phyloP scores from a whole-genome alignment of 495 filamentous ascomycete genomes.

The Chaetomium tenue region DNA sequence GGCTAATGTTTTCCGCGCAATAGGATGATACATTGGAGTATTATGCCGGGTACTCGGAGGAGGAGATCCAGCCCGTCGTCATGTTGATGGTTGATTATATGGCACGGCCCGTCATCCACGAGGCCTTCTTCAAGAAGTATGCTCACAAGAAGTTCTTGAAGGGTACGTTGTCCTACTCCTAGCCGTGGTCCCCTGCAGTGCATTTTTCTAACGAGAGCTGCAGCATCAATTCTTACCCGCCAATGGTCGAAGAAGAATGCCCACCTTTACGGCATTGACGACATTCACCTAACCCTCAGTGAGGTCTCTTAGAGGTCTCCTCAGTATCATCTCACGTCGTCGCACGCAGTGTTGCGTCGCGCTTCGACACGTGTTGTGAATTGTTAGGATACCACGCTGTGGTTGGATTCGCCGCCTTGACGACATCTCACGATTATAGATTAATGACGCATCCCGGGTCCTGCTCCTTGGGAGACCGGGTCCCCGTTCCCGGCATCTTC shows the following conservation, averaged over 20 bases:
- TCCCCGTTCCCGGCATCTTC: constrained; percentile 22
- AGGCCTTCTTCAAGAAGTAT: constrained; percentile 99
- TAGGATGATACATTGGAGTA: constrained; percentile 85
- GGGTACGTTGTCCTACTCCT: constrained; percentile 52
- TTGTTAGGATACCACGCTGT: constrained; percentile 35
- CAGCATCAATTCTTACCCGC: constrained; percentile 88
- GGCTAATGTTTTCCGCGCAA: background rate
- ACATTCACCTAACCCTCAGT: constrained; percentile 43
- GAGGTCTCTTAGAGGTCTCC: constrained; percentile 36
- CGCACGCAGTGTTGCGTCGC: constrained; percentile 10
- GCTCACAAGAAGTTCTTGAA: constrained; percentile 98
- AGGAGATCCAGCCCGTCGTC: constrained; percentile 89
- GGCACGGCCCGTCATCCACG: constrained; percentile 79
- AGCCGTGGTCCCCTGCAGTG: constrained; percentile 10
- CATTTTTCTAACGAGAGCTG: constrained; percentile 27
- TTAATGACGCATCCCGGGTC: constrained; percentile 27
- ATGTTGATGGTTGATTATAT: constrained; percentile 95
- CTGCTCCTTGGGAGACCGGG: constrained; percentile 20
- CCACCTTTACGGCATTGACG: constrained; percentile 44
- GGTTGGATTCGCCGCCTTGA: constrained; percentile 35
- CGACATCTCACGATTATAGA: constrained; percentile 30
- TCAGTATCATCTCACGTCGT: constrained; percentile 7
- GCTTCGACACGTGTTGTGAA: constrained; percentile 17
- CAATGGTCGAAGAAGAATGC: constrained; percentile 85
- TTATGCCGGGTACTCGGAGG: constrained; percentile 90